phyloP scores from a whole-genome alignment of 176 grass and related monocot species.

The Bothriochloa decipiens region DNA sequence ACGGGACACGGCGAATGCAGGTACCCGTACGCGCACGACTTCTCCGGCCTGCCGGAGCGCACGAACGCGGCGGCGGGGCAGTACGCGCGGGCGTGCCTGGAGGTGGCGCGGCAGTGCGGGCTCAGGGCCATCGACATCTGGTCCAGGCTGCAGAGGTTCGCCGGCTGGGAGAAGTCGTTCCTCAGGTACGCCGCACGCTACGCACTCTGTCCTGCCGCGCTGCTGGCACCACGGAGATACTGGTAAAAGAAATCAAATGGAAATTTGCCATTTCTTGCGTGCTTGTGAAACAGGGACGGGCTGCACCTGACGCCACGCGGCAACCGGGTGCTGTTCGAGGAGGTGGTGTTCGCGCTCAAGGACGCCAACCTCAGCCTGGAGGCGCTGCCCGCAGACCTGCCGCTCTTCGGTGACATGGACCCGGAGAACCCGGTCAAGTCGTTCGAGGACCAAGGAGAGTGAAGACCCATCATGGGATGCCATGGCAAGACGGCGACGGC shows the following conservation, averaged over 20 bases:
- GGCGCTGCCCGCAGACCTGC: constrained; percentile 59
- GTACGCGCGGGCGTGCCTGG: constrained; percentile 63
- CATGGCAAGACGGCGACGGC: not conserved
- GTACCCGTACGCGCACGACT: constrained; percentile 35
- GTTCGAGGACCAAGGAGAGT: not conserved
- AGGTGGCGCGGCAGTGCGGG: constrained; percentile 41
- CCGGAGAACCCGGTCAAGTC: constrained; percentile 44
- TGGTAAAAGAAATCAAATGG: not conserved
- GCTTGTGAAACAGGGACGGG: constrained; percentile 51
- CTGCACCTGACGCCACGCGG: constrained; percentile 66
- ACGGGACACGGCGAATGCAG: constrained; percentile 13
- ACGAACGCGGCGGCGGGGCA: constrained; percentile 57
- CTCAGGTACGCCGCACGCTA: constrained; percentile 57
- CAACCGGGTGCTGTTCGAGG: constrained; percentile 69
- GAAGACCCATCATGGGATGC: not conserved
- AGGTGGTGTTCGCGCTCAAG: constrained; percentile 61
- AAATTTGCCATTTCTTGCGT: not conserved
- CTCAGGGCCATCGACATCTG: constrained; percentile 64
- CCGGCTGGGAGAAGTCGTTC: constrained; percentile 64
- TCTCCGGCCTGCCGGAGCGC: constrained; percentile 56
- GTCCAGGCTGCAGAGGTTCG: constrained; percentile 62
- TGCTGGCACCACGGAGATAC: too few species aligned
- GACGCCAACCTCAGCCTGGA: constrained; percentile 55
- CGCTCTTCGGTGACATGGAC: constrained; percentile 58
- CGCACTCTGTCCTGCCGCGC: not conserved